These are phyloP conservation scores for Globisporangium polare DNA, from an alignment of 352 stramenopile species.

Conservation along the genomic window DNA sequence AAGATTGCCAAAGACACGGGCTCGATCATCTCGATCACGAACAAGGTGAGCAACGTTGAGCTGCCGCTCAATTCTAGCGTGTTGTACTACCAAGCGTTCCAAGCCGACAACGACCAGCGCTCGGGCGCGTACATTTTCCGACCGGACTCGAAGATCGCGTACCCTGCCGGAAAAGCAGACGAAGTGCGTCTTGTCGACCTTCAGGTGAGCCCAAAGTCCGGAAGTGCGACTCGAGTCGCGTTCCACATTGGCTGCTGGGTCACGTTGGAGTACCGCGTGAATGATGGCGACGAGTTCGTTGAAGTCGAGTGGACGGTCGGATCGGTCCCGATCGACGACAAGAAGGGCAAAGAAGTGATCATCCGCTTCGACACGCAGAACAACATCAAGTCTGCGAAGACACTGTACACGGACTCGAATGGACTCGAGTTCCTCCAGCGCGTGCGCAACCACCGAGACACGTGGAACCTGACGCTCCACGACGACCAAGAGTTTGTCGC, in stretches of 20 bases:
- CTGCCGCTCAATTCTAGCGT: slow-evolving; percentile 46
- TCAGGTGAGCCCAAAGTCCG: slow-evolving; percentile 24
- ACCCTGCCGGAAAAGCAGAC: slow-evolving; percentile 27
- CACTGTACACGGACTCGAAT: slow-evolving; percentile 95
- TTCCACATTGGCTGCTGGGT: slow-evolving; percentile 87
- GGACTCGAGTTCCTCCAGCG: slow-evolving; percentile 92
- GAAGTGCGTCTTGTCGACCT: slow-evolving; percentile 47
- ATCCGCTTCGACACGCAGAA: slow-evolving; percentile 77
- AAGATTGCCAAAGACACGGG: slow-evolving; percentile 52
- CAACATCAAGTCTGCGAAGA: slow-evolving; percentile 44
- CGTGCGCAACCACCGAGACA: slow-evolving; percentile 84
- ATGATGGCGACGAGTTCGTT: slow-evolving; percentile 80
- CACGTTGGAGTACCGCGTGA: slow-evolving; percentile 88
- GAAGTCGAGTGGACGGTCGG: slow-evolving; percentile 95
- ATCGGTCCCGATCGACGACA: slow-evolving; percentile 63
- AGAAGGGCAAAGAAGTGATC: slow-evolving; percentile 96
- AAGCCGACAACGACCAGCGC: slow-evolving; percentile 53
- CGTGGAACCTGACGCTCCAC: slow-evolving; percentile 84
- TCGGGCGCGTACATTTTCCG: slow-evolving; percentile 97
- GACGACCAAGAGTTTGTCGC: slow-evolving; percentile 92
- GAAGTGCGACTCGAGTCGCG: slow-evolving; percentile 39
- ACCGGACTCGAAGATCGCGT: slow-evolving; percentile 73
- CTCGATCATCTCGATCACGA: slow-evolving; percentile 51
- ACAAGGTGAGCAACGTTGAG: slow-evolving; percentile 71
- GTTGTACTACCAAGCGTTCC: slow-evolving; percentile 65